Evolutionary conservation across 805 yeast species (phyloP).

Genomic region (Ogataea trehaloabstinens): DNA sequence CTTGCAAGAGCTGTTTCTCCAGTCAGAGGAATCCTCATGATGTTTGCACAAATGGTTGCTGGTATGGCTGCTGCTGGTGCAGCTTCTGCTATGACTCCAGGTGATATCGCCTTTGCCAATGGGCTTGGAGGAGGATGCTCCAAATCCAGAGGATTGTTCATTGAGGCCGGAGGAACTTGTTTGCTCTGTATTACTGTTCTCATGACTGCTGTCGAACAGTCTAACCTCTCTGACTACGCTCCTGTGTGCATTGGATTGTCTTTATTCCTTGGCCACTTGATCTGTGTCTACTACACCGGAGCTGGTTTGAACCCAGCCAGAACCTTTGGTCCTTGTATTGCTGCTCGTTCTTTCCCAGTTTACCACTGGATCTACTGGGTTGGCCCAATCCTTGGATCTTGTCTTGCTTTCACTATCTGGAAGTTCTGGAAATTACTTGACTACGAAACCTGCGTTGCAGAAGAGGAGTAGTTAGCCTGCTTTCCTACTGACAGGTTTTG

Average conservation of each 20-base stretch:
- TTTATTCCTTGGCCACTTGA: slow-evolving; percentile 76
- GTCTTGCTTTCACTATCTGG: slow-evolving; percentile 67
- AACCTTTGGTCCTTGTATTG: slow-evolving; percentile 80
- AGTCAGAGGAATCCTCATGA: slow-evolving; percentile 63
- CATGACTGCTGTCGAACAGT: slow-evolving; percentile 82
- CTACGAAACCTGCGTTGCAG: slow-evolving; percentile 53
- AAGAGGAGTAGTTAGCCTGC: slow-evolving; percentile 15
- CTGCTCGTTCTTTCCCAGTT: slow-evolving; percentile 66
- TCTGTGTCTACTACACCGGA: slow-evolving; percentile 81
- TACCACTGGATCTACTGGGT: slow-evolving; percentile 95
- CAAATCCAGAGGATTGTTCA: slow-evolving; percentile 69
- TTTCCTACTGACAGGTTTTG: too few relatives aligned
- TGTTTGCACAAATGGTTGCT: slow-evolving; percentile 69
- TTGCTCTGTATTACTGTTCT: slow-evolving; percentile 73
- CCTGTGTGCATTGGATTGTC: slow-evolving; percentile 83
- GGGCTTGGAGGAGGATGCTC: slow-evolving; percentile 71
- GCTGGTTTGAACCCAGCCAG: slow-evolving; percentile 94
- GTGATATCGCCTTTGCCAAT: slow-evolving; percentile 68
- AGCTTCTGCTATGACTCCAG: slow-evolving; percentile 83
- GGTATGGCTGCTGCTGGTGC: slow-evolving; percentile 95
- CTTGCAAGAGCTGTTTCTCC: slow-evolving; percentile 73
- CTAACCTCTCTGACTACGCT: slow-evolving; percentile 71
- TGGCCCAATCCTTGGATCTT: slow-evolving; percentile 76
- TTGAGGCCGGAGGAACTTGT: slow-evolving; percentile 79
- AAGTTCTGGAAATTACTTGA: slow-evolving; percentile 60